phyloP scores from a whole-genome alignment of 495 filamentous ascomycete species.

The Podospora pseudopauciseta region DNA sequence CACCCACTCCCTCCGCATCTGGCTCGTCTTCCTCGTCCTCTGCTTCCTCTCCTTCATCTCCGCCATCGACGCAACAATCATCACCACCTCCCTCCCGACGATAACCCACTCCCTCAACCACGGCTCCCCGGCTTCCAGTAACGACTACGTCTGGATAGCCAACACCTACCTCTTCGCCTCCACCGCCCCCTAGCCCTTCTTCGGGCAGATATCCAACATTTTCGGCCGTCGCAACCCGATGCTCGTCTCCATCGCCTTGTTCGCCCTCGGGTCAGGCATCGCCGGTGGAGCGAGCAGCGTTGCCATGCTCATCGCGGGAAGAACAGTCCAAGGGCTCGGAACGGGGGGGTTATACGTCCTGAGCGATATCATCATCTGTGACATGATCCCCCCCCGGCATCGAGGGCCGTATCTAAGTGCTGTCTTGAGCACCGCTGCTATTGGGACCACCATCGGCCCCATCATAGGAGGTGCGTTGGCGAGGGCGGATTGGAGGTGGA shows the following conservation, averaged over 20 bases:
- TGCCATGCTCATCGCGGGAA: slow-evolving; percentile 64
- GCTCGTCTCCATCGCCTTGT: slow-evolving; percentile 29
- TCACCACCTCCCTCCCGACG: slow-evolving; percentile 41
- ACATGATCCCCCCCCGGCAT: slow-evolving; percentile 65
- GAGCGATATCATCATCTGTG: slow-evolving; percentile 65
- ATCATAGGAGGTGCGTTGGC: slow-evolving; percentile 70
- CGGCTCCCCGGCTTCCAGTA: too few species aligned
- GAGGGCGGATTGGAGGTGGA: slow-evolving; percentile 35
- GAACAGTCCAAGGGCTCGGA: slow-evolving; percentile 74
- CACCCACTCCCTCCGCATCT: slow-evolving; percentile 11
- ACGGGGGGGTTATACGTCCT: slow-evolving; percentile 71
- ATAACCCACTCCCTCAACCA: slow-evolving; percentile 20
- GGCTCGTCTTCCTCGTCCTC: slow-evolving; percentile 16
- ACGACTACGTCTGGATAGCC: too few species aligned
- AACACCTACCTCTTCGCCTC: background rate
- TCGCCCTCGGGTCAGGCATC: slow-evolving; percentile 40
- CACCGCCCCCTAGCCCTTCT: slow-evolving; percentile 18
- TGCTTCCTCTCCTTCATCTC: slow-evolving; percentile 23
- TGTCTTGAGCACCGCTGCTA: slow-evolving; percentile 57
- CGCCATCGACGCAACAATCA: slow-evolving; percentile 41
- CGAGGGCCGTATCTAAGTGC: slow-evolving; percentile 53
- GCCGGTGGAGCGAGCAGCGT: slow-evolving; percentile 31
- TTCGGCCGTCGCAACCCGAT: slow-evolving; percentile 19
- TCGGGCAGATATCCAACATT: slow-evolving; percentile 19
- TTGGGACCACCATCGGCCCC: slow-evolving; percentile 65